phyloP scores from a whole-genome alignment of 2,329 filamentous ascomycete species.

The Neodidymelliopsis sp. region DNA sequence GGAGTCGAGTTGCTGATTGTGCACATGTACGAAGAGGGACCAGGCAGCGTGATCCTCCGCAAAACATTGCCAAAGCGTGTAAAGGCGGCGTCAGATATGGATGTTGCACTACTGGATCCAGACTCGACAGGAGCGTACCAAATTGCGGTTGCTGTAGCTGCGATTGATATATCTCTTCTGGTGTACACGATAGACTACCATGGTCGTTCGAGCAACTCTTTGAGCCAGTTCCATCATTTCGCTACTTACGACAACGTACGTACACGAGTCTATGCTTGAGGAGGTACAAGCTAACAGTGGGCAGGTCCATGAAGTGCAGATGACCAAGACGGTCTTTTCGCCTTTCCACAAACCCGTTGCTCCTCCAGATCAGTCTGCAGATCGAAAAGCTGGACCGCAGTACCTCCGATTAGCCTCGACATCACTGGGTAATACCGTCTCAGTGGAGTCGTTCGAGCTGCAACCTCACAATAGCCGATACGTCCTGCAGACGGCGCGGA shows the following conservation, averaged over 20 bases:
- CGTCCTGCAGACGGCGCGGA: conserved; percentile 67
- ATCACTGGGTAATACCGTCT: conserved; percentile 79
- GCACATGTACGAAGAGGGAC: conserved; percentile 66
- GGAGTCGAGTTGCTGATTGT: conserved; percentile 65
- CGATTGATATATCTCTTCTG: conserved; percentile 79
- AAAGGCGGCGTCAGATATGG: conserved; percentile 78
- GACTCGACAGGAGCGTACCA: conserved; percentile 71
- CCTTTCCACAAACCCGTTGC: conserved; percentile 52
- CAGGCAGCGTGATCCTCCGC: conserved; percentile 57
- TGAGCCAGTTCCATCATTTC: conserved; percentile 59
- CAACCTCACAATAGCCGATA: conserved; percentile 66
- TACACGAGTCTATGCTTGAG: neutral
- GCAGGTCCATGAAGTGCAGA: conserved; percentile 59
- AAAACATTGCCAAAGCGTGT: conserved; percentile 71
- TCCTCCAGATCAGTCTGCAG: conserved; percentile 25
- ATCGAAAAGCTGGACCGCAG: conserved; percentile 54
- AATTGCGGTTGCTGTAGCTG: conserved; percentile 80
- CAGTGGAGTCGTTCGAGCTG: conserved; percentile 81
- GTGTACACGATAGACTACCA: conserved; percentile 81
- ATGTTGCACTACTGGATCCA: conserved; percentile 72
- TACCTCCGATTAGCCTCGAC: conserved; percentile 81
- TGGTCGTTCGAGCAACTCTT: conserved; percentile 52
- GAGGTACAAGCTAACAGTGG: conserved; percentile 12
- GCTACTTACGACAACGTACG: conserved; percentile 62
- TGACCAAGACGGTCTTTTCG: conserved; percentile 62